A percentile compares a stretch with the other conserved stretches of the same genome.
Evolutionary conservation across 2,329 filamentous ascomycete genomes (phyloP).

Genomic region (Stagonosporopsis chrysanthemi): DNA sequence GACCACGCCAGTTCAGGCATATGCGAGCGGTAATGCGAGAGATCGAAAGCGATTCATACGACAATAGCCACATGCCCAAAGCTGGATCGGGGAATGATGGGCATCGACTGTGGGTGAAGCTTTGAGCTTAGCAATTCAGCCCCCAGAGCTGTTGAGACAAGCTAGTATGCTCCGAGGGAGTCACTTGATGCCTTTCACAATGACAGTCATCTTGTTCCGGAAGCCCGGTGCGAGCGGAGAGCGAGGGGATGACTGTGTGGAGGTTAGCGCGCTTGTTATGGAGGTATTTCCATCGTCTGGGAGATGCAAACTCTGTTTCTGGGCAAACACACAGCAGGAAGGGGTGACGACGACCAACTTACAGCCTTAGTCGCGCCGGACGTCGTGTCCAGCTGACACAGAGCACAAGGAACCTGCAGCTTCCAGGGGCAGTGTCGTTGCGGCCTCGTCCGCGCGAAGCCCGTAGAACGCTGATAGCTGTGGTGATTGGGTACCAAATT

Average conservation of each 20-base stretch:
- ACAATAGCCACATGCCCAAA: slow-evolving; percentile 1
- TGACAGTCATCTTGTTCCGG: slow-evolving; percentile 5
- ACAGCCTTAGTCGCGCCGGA: slow-evolving; percentile 29
- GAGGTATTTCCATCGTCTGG: slow-evolving; percentile 18
- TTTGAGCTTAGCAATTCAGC: background rate
- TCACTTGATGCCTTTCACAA: slow-evolving; percentile 9
- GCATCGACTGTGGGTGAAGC: background rate
- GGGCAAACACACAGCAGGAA: slow-evolving; percentile 22
- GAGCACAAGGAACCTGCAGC: slow-evolving; percentile 42
- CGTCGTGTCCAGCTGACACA: slow-evolving; percentile 46
- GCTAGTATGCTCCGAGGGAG: background rate
- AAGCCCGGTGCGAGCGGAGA: slow-evolving; percentile 4
- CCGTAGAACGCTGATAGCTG: slow-evolving; percentile 4
- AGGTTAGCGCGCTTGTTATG: slow-evolving; percentile 18
- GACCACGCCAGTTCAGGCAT: slow-evolving; percentile 1
- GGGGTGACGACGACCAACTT: slow-evolving; percentile 36
- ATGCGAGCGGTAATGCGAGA: background rate
- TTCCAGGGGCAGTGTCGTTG: slow-evolving; percentile 33
- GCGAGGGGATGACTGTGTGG: background rate
- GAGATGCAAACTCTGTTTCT: slow-evolving; percentile 16
- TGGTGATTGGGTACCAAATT: slow-evolving; percentile 31
- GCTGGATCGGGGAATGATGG: background rate
- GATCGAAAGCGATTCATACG: slow-evolving; percentile 2
- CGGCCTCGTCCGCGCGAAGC: background rate
- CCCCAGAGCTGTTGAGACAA: slow-evolving; percentile 2